phyloP scores from a whole-genome alignment of 768 basidiomycete genomes.

The Coprinopsis cinerea region DNA sequence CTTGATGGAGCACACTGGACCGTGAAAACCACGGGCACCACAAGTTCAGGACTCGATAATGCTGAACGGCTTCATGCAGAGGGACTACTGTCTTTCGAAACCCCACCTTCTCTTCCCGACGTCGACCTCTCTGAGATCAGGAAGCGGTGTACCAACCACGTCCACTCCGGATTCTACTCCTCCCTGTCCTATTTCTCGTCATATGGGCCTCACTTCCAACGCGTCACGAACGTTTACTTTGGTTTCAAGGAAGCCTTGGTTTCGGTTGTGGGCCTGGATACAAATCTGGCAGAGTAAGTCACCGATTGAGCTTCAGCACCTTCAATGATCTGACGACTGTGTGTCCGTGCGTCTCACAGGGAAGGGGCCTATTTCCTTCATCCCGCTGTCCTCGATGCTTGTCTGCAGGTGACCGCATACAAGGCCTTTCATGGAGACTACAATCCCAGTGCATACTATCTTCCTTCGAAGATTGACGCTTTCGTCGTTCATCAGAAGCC shows the following conservation, averaged over 20 bases:
- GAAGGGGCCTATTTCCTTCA: constrained; percentile 24
- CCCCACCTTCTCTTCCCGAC: constrained; percentile 1
- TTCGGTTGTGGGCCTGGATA: constrained; percentile 18
- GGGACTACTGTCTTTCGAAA: constrained; percentile 17
- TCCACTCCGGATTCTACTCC: constrained; percentile 18
- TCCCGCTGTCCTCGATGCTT: constrained; percentile 32
- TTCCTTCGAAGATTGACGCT: constrained; percentile 21
- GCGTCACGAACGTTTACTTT: constrained; percentile 19
- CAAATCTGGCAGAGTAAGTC: constrained; percentile 20
- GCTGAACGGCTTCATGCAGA: constrained; percentile 17
- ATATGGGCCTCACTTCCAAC: constrained; percentile 26
- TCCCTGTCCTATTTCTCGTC: constrained; percentile 24
- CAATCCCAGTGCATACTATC: constrained; percentile 16
- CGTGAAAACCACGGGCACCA: constrained; percentile 17
- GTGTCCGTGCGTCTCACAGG: constrained; percentile 10
- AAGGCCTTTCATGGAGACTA: constrained; percentile 23
- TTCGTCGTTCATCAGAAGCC: constrained; percentile 15
- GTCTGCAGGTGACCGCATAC: constrained; percentile 27
- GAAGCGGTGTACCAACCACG: constrained; percentile 9
- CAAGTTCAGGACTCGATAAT: too few relatives aligned
- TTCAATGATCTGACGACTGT: not conserved
- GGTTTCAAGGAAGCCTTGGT: constrained; percentile 22
- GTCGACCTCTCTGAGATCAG: constrained; percentile 14
- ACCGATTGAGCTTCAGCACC: too few relatives aligned
- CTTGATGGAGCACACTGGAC: constrained; percentile 20